Conservation (phyloP, 768 basidiomycete species). For the Amanita jacksonii region DNA sequence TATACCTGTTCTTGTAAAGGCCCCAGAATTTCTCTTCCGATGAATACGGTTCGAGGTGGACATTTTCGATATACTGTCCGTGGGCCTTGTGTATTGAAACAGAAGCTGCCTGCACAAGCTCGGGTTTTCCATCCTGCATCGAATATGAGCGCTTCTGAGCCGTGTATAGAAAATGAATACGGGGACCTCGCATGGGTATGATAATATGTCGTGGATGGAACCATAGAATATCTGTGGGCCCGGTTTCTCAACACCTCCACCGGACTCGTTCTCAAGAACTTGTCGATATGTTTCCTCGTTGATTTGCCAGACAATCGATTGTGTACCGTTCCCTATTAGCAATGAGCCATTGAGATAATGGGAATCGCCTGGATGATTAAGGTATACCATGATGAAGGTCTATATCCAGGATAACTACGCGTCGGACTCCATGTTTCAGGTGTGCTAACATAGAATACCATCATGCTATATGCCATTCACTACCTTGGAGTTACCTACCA, state of each 20-base stretch:
- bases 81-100: constrained; percentile 69
- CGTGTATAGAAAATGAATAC: constrained; percentile 6
- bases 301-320: constrained; percentile 84
- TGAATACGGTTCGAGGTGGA: constrained; percentile 69
- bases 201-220: constrained; percentile 88
- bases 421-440: constrained; percentile 64
- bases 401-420: constrained; percentile 84
- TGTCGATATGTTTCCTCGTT: constrained; percentile 80
- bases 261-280: constrained; percentile 46
- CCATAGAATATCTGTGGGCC: constrained; percentile 76
- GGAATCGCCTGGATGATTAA: too few relatives aligned
- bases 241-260: constrained; percentile 21
- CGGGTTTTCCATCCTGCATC: constrained; percentile 66
- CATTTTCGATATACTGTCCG: constrained; percentile 81
- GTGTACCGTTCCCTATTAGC: constrained; percentile 89
- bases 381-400: constrained; percentile 78
- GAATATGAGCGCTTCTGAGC: neutral
- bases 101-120: constrained; percentile 80
- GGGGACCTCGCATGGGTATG: constrained; percentile 88
- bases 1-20: constrained; percentile 62
- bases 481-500: constrained; percentile 34
- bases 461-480: neutral
- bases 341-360: too few relatives aligned
- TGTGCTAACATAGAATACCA: constrained; percentile 49
- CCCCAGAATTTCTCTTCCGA: constrained; percentile 71